A percentile compares a stretch with the other conserved stretches of the same genome.
Evolutionary conservation across 345 rosid genomes (phyloP).

Genomic region (Populus deltoides): DNA sequence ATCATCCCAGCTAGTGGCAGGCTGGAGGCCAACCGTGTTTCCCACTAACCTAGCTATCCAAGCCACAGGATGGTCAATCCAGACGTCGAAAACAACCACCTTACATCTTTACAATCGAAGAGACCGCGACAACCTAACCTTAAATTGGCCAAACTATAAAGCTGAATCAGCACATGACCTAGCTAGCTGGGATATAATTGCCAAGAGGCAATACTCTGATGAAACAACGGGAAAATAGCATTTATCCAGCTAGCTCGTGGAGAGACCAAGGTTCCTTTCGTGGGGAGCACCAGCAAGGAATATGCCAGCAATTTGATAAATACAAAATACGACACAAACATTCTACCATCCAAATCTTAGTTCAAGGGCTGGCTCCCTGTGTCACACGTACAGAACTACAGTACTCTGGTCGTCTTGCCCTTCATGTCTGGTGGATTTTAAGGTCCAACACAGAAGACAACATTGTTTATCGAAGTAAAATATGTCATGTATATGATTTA

Average conservation of each 20-base stretch:
- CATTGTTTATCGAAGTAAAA: no score
- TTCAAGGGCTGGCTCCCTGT: background rate
- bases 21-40: conserved; percentile 14
- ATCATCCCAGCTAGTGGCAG: conserved; percentile 5
- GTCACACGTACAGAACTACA: background rate
- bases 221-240: background rate
- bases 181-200: background rate
- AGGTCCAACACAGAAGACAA: background rate
- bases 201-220: background rate
- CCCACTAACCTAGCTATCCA: conserved; percentile 1
- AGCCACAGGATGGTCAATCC: background rate
- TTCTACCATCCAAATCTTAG: background rate
- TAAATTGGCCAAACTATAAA: background rate
- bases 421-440: background rate
- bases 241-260: conserved; percentile 3
- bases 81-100: background rate
- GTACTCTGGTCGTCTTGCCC: background rate
- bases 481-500: no score
- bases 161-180: background rate
- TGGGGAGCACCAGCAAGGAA: conserved; percentile 9
- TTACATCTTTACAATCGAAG: background rate
- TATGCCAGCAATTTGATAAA: background rate
- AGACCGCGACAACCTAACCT: background rate
- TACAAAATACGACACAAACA: background rate
- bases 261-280: conserved; percentile 20